Percentiles rank a stretch among this genome's conserved stretches.
phyloP scores from a whole-genome alignment of 208 protist genomes.

The Leishmania arabica region DNA sequence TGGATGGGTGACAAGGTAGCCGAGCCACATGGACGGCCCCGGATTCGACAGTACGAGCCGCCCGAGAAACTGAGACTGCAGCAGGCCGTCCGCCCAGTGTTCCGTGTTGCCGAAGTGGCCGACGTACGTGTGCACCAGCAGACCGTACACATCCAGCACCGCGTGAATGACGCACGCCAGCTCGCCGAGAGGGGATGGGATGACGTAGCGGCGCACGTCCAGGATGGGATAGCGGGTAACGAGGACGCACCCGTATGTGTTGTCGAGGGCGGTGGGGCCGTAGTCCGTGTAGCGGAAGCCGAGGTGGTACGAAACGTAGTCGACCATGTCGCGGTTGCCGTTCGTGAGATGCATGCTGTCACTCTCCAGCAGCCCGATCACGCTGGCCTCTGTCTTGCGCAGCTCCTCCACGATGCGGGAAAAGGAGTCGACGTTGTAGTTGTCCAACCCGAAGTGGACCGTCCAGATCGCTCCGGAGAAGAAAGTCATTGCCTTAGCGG shows the following conservation, averaged over 20 bases:
- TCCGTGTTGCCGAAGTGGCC: slow-evolving; percentile 87
- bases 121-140: slow-evolving; percentile 71
- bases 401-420: slow-evolving; percentile 51
- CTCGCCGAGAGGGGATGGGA: slow-evolving; percentile 78
- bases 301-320: slow-evolving; percentile 77
- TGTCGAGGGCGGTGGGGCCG: slow-evolving; percentile 74
- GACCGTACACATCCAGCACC: slow-evolving; percentile 66
- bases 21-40: slow-evolving; percentile 75
- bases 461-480: slow-evolving; percentile 87
- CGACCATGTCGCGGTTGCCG: slow-evolving; percentile 76
- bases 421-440: slow-evolving; percentile 76
- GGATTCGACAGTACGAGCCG: slow-evolving; percentile 46
- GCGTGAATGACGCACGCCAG: slow-evolving; percentile 73
- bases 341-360: slow-evolving; percentile 76
- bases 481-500: slow-evolving; percentile 68
- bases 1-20: slow-evolving; percentile 80
- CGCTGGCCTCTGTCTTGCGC: slow-evolving; percentile 42
- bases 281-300: slow-evolving; percentile 81
- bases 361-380: slow-evolving; percentile 76
- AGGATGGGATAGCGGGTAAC: slow-evolving; percentile 79
- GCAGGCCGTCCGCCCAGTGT: slow-evolving; percentile 83
- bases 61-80: slow-evolving; percentile 80
- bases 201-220: slow-evolving; percentile 64
- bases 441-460: slow-evolving; percentile 80
- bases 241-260: slow-evolving; percentile 81